A percentile compares a stretch with the other conserved stretches of the same genome.
These are phyloP conservation scores for Fusarium pseudograminearum DNA, from an alignment of 2,329 filamentous ascomycete genomes.

Conservation along the genomic window DNA sequence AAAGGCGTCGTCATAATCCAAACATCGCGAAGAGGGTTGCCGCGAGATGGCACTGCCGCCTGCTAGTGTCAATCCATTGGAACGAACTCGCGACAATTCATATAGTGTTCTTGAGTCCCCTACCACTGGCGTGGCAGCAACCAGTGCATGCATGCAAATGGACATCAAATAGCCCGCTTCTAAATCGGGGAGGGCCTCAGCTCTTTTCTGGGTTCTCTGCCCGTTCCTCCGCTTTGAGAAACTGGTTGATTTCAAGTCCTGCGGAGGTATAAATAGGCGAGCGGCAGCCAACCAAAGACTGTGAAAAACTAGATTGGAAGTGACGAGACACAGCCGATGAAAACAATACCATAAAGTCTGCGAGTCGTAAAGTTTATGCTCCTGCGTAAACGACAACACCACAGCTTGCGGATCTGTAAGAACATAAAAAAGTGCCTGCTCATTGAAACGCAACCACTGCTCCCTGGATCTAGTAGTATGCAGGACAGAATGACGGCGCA, in stretches of 20 bases:
- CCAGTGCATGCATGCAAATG: conserved; percentile 72
- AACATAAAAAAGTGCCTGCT: conserved; percentile 74
- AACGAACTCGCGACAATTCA: conserved; percentile 71
- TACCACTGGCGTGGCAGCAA: conserved; percentile 67
- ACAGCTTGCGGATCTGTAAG: conserved; percentile 68
- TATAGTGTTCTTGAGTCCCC: conserved; percentile 62
- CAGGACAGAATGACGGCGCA: conserved; percentile 19
- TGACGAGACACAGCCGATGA: conserved; percentile 68
- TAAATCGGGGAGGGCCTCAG: conserved; percentile 57
- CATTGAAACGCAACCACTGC: conserved; percentile 71
- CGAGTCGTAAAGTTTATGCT: conserved; percentile 68
- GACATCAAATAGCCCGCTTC: conserved; percentile 68
- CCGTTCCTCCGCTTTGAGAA: conserved; percentile 50
- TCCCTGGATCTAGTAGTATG: conserved; percentile 40
- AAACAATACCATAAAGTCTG: conserved; percentile 73
- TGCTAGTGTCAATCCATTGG: conserved; percentile 64
- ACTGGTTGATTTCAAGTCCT: conserved; percentile 54
- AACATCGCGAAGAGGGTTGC: conserved; percentile 63
- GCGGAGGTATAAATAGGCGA: conserved; percentile 68
- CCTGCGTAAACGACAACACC: conserved; percentile 67
- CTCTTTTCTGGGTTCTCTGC: conserved; percentile 51
- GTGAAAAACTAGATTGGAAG: conserved; percentile 70
- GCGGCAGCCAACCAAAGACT: conserved; percentile 73
- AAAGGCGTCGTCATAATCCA: conserved; percentile 73
- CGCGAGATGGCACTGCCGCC: conserved; percentile 60